Conservation (phyloP, 768 basidiomycete species). For the Tremella fuciformis region DNA sequence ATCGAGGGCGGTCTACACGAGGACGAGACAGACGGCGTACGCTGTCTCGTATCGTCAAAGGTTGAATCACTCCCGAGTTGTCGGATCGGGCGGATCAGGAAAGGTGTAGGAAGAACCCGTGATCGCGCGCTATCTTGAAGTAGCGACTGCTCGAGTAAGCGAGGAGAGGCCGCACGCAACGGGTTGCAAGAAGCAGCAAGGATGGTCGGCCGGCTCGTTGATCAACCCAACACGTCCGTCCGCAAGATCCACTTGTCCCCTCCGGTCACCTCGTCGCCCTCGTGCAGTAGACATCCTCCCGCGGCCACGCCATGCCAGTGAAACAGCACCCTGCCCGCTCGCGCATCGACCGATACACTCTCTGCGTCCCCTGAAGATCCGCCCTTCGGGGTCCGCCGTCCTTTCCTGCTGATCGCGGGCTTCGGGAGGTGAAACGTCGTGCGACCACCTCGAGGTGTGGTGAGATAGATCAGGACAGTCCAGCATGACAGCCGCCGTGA, state of each 20-base stretch:
- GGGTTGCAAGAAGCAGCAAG: too few species aligned
- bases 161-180: too few species aligned
- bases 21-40: too few species aligned
- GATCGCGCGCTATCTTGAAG: too few species aligned
- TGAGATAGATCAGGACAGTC: constrained; percentile 33
- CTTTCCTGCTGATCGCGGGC: constrained; percentile 11
- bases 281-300: constrained; percentile 37
- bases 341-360: constrained; percentile 22
- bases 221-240: constrained; percentile 35
- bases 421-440: constrained; percentile 25
- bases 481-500: constrained; percentile 23
- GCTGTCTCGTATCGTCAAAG: too few species aligned
- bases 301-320: constrained; percentile 37
- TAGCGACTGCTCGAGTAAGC: too few species aligned
- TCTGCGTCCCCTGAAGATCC: not conserved
- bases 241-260: constrained; percentile 45
- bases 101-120: too few species aligned
- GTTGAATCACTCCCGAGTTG: too few species aligned
- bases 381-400: constrained; percentile 1
- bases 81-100: too few species aligned
- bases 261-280: constrained; percentile 32
- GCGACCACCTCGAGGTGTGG: constrained; percentile 25
- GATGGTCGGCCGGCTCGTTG: too few species aligned
- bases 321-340: constrained; percentile 32
- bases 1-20: too few species aligned